Evolutionary conservation across 768 basidiomycete species (phyloP), one percentile per base, ranked within the genome.

Genomic region (Pisolithus tinctorius): DNA sequence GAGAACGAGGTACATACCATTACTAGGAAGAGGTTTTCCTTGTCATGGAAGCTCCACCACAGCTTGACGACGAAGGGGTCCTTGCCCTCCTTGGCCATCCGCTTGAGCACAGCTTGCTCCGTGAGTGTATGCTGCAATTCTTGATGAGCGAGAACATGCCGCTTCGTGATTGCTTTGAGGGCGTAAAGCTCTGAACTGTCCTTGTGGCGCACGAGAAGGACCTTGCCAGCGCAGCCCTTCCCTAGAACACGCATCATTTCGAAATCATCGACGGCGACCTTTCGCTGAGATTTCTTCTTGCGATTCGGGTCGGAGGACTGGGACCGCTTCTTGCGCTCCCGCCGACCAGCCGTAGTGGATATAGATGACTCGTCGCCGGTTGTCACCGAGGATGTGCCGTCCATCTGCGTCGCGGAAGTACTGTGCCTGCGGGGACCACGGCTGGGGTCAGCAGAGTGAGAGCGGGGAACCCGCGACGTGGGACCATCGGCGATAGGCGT

Each of bases 41-140:
- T 88, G 71, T 98, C 94, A 69, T 97, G 94, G 73, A 98, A 99
- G 69, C 88, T 88, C 87, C 90, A 94, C 83, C 92, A 90, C 16
- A 99, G 80, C 67, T 87, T 91, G 54, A 97, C 92, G 48, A 98
- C 89, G 66, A 98, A 99, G 10, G 93, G 93, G 65, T 97, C 93
- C 59, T 80, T 78, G 52, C 83, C 80, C 60, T 87, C 83, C 4
- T 91, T 89, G 1, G 93, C 88, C 87, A 97, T 94, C 40, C 90
- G 78, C 70, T 90, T 93, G 63, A 99, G 71, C 30, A 99, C 95
- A 6, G 89, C 86, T 68, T 98, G 93, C 70, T 99, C 96, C 3
- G 94, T 95, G 55, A 96, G 75, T 3, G 95, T 98, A 70, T 98
- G 96, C 62, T 89, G 86, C 50, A 99, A 74, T 70, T 99, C 96